These are phyloP conservation scores for Hypoxylon fuscum DNA, from an alignment of 495 filamentous ascomycete species.

Conservation along the genomic window DNA sequence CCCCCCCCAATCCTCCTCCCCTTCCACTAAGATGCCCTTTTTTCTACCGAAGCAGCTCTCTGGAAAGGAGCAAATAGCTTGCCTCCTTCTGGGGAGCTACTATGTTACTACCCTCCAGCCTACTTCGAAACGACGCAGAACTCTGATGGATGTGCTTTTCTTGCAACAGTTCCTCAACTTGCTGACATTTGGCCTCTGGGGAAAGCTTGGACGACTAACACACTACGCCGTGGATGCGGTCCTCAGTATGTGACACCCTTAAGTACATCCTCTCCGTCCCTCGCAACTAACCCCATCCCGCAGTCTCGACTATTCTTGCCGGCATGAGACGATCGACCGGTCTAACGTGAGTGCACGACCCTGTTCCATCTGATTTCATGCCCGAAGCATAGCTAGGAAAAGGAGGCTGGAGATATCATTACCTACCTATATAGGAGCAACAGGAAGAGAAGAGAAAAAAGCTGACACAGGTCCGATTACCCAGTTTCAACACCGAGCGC, in stretches of 20 bases:
- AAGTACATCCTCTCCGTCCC: background rate
- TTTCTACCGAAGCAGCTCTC: conserved; percentile 37
- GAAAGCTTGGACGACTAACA: conserved; percentile 87
- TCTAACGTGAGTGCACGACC: conserved; percentile 80
- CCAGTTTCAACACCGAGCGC: conserved; percentile 87
- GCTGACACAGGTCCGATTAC: conserved; percentile 55
- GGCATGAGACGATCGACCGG: conserved; percentile 96
- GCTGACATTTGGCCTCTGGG: conserved; percentile 67
- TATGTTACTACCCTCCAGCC: background rate
- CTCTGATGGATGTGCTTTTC: conserved; percentile 36
- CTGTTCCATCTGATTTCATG: conserved; percentile 5
- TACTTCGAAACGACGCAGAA: conserved; percentile 30
- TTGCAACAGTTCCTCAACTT: conserved; percentile 65
- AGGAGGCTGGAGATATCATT: conserved; percentile 48
- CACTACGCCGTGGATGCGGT: conserved; percentile 98
- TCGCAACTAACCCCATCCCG: conserved; percentile 34
- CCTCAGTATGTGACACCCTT: conserved; percentile 67
- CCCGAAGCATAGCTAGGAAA: background rate
- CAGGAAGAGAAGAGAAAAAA: conserved; percentile 26
- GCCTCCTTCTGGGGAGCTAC: background rate
- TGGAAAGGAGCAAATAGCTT: conserved; percentile 4
- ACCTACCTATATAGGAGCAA: no score
- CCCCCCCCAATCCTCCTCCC: background rate
- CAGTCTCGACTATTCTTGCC: conserved; percentile 94
- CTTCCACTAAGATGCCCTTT: conserved; percentile 3